Conservation (phyloP, 148 eudicot genomes). For the Hydrangea macrophylla region DNA sequence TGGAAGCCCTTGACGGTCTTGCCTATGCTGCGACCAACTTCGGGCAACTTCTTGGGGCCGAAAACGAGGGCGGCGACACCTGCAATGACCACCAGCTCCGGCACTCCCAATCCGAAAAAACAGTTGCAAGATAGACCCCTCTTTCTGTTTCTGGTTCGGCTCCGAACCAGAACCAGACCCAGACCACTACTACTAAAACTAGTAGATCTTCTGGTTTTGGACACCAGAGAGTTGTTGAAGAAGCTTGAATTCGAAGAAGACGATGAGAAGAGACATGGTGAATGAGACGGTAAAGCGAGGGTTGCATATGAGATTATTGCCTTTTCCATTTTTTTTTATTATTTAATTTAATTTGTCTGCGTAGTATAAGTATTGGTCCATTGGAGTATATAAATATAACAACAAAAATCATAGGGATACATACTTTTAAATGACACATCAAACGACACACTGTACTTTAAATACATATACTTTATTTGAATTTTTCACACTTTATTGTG, state of each 20-base stretch:
- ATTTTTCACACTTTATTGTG: too few species aligned
- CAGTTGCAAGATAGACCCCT: constrained; percentile 54
- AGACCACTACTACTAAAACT: too few species aligned
- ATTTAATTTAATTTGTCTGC: not conserved
- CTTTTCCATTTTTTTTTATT: constrained; percentile 28
- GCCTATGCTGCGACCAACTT: constrained; percentile 80
- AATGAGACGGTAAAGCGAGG: not conserved
- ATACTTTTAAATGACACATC: too few species aligned
- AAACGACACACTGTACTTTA: too few species aligned
- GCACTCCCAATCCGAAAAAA: constrained; percentile 85
- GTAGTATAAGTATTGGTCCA: too few species aligned
- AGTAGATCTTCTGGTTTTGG: constrained; percentile 12
- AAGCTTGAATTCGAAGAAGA: constrained; percentile 38
- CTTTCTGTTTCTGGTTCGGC: constrained; percentile 18
- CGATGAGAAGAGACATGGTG: too few species aligned
- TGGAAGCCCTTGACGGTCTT: constrained; percentile 92
- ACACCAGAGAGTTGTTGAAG: constrained; percentile 20
- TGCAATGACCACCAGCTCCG: constrained; percentile 88
- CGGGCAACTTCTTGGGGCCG: constrained; percentile 86
- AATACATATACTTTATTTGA: too few species aligned
- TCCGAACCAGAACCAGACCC: constrained; percentile 18
- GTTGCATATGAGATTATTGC: constrained; percentile 23
- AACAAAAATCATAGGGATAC: too few species aligned
- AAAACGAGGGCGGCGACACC: constrained; percentile 86
- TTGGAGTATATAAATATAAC: too few species aligned